Conservation (phyloP, 208 protist genomes). For the Leishmania aethiopica region DNA sequence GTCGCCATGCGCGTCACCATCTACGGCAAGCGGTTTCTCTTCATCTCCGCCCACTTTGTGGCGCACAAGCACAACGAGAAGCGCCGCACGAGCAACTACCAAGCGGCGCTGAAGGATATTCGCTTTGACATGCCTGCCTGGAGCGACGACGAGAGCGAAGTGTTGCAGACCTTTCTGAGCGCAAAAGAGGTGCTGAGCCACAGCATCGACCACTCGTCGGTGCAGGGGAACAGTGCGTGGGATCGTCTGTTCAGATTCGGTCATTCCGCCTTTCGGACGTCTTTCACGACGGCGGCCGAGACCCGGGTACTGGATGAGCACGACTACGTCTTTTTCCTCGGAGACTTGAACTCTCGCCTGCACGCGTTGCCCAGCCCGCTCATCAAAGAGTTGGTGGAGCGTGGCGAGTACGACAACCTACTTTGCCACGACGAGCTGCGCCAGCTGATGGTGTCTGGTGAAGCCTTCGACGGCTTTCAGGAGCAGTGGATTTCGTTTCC, state of each 20-base stretch:
- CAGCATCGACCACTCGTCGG: slow-evolving; percentile 17
- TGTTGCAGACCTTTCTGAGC: slow-evolving; percentile 65
- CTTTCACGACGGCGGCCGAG: slow-evolving; percentile 39
- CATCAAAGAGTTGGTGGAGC: slow-evolving; percentile 38
- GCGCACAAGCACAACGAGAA: slow-evolving; percentile 90
- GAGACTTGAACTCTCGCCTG: slow-evolving; percentile 94
- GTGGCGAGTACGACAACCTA: slow-evolving; percentile 51
- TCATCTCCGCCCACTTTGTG: slow-evolving; percentile 90
- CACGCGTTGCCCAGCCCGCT: slow-evolving; percentile 50
- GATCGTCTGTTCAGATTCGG: slow-evolving; percentile 44
- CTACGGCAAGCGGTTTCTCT: slow-evolving; percentile 88
- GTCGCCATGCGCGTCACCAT: slow-evolving; percentile 85
- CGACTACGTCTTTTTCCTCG: slow-evolving; percentile 94
- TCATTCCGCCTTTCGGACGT: slow-evolving; percentile 20
- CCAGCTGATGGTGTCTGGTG: slow-evolving; percentile 71
- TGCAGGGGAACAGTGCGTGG: slow-evolving; percentile 39
- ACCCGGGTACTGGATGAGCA: slow-evolving; percentile 70
- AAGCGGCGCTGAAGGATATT: slow-evolving; percentile 66
- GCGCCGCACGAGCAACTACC: slow-evolving; percentile 75
- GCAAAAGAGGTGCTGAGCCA: slow-evolving; percentile 16
- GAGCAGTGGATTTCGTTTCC: slow-evolving; percentile 89
- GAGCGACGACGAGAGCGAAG: slow-evolving; percentile 78
- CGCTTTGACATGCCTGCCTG: slow-evolving; percentile 58
- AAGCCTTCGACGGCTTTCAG: slow-evolving; percentile 87
- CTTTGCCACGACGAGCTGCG: slow-evolving; percentile 84